phyloP scores from a whole-genome alignment of 768 basidiomycete genomes.

The Hypholoma fasciculare region DNA sequence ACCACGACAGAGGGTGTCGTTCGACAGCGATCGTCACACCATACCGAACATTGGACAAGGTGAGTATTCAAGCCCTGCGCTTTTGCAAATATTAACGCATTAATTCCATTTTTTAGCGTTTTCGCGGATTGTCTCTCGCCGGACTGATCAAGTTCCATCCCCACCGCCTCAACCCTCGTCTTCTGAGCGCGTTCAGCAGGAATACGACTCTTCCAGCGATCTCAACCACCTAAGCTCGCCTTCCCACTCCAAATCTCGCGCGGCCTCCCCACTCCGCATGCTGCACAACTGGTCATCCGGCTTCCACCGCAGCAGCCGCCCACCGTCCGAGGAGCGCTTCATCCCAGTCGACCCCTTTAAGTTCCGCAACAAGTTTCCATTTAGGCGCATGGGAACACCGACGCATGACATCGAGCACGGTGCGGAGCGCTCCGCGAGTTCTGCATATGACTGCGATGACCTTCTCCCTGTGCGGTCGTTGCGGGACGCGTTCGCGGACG shows the following conservation, averaged over 20 bases:
- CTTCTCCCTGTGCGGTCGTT: conserved; percentile 22
- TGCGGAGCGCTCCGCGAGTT: conserved; percentile 18
- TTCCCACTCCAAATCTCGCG: conserved; percentile 49
- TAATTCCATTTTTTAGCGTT: conserved; percentile 20
- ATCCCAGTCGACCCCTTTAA: conserved; percentile 57
- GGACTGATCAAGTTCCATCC: conserved; percentile 33
- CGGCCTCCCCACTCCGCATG: conserved; percentile 59
- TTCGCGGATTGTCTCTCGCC: conserved; percentile 25
- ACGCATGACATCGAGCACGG: conserved; percentile 34
- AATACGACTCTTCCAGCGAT: conserved; percentile 17
- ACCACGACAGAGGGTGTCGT: conserved; percentile 52
- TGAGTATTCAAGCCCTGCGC: conserved; percentile 16
- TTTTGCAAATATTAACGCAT: neutral
- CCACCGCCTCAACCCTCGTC: conserved; percentile 33
- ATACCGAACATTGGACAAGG: conserved; percentile 41
- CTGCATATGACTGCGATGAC: conserved; percentile 31
- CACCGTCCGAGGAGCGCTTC: conserved; percentile 51
- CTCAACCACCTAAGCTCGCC: conserved; percentile 20
- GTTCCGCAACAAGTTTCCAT: conserved; percentile 23
- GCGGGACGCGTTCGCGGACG: conserved; percentile 19
- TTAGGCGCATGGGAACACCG: conserved; percentile 20
- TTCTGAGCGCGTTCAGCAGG: conserved; percentile 10
- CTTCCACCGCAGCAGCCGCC: conserved; percentile 40
- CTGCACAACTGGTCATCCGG: conserved; percentile 53
- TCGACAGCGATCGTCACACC: conserved; percentile 48